These are phyloP conservation scores for Cladophialophora exuberans DNA, from an alignment of 2,329 filamentous ascomycete species.

Conservation along the genomic window DNA sequence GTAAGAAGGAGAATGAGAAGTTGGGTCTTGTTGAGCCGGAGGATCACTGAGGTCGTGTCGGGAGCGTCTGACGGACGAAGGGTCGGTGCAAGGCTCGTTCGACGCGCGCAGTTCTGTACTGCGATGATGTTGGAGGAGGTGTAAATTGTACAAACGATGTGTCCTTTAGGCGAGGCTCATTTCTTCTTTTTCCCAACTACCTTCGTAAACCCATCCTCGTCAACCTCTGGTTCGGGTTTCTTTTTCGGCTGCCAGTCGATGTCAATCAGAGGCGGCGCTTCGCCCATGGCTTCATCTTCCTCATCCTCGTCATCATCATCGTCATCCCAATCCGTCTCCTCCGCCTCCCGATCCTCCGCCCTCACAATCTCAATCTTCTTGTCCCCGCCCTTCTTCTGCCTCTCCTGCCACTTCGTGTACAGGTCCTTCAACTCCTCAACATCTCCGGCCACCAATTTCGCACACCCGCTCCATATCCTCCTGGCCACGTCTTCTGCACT, in stretches of 20 bases:
- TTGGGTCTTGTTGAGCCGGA: conserved; percentile 54
- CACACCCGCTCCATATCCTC: conserved; percentile 70
- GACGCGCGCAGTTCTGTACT: background rate
- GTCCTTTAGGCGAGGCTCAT: conserved; percentile 28
- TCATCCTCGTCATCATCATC: conserved; percentile 56
- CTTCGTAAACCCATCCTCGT: conserved; percentile 81
- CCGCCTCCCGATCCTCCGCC: conserved; percentile 51
- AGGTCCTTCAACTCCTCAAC: conserved; percentile 60
- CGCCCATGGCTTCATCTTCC: conserved; percentile 66
- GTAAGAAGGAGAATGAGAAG: conserved; percentile 62
- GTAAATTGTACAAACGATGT: too few relatives aligned
- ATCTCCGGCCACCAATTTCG: conserved; percentile 52
- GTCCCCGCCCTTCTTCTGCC: conserved; percentile 45
- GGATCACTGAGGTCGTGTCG: conserved; percentile 15
- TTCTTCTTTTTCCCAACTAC: conserved; percentile 71
- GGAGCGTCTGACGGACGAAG: background rate
- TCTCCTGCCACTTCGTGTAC: conserved; percentile 51
- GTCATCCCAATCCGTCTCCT: conserved; percentile 62
- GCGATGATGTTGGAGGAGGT: too few relatives aligned
- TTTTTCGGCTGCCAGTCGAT: conserved; percentile 55
- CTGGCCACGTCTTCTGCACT: conserved; percentile 74
- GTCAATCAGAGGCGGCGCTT: conserved; percentile 65
- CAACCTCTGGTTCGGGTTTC: conserved; percentile 70
- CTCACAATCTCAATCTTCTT: conserved; percentile 26
- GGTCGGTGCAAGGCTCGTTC: background rate